Base-by-base conservation (phyloP, 495 filamentous ascomycete species). In the Penicilliopsis zonata region DNA sequence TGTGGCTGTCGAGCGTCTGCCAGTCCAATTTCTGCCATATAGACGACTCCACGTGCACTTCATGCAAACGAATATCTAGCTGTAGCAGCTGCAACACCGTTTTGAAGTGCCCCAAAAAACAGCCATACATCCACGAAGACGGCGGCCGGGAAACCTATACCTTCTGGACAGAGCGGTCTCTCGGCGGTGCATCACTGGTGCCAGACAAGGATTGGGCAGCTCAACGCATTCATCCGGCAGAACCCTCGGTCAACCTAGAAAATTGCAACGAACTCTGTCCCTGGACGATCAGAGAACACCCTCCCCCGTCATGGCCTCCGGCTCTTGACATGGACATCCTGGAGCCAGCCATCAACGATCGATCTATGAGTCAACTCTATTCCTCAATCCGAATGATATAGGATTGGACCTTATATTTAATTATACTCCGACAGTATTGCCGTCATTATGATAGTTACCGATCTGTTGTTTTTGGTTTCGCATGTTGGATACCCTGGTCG, bases 221-320 rank as follows among this genome's bases (percentile, higher is more conserved):
- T 8, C 60, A 64, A 34, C 46, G 62, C 28, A 61, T 63, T 6
- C 62, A 66, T 31, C 62, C 62, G 1, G 56, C 55, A 5, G 58
- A 58, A 26, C 45, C 50, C 0, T 38, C 51, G 4, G 43, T 61
- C 13, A 42, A 50, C 30, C 38, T 57, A 35, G 52, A 59, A n/a
- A 63, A 58, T 30, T 63, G 57, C 43, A 55, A 53, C 37, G 57
- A 61, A 43, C 44, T 61, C 9, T 65, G 59, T 35, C 59, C 59
- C 4, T 66, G 59, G 59, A 62, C 59, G 3, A 41, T 64, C 3
- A 53, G 58, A 13, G 55, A 59, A 32, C 61, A 63, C 27, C 59
- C 61, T 16, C 48, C 54, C 5, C 53, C 52, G 3, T 37, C 39
- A 4, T 52, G 55, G 27, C 31, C 59, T 8, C 61, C 61, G 6